Evolutionary conservation across 192 early-diverging fungal species (phyloP), one percentile per base, ranked within the genome.

Genomic region (Geranomyces variabilis): DNA sequence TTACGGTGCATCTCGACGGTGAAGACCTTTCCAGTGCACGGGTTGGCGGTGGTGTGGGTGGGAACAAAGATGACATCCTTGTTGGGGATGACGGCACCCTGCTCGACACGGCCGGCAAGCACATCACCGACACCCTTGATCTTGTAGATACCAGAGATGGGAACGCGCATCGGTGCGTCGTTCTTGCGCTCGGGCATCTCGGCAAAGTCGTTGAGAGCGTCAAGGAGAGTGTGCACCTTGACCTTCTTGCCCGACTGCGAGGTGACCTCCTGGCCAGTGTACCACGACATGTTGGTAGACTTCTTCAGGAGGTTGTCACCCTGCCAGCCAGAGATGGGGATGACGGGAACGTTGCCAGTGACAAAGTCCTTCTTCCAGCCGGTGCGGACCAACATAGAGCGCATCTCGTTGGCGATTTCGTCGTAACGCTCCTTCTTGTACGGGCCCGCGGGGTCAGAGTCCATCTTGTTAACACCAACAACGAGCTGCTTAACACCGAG

Each of bases 391-490:
- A 72, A 72, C 70, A 72, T 72, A 51, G 28, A 44, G 70, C 70
- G 70, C 67, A 95, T 90, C 83, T 96, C 96, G 89, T 96, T 96
- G 84, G 92, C 86, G 84, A 96, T 96, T 86, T 96, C 95, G 73
- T 89, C 86, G 90, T 91, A 97, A 81, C 96, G 95, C 77, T 88
- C 93, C 86, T 96, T 89, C 80, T 87, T 90, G 89, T 90, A 98
- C 84, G 92, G 90, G 34, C 70, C 70, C 15, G 70, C 70, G 49
- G 70, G 70, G 90, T 90, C 90, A 81, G 96, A 88, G 91, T 98
- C 96, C 95, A 98, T 98, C 92, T 98, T 98, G 94, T 98, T 98
- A 86, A 98, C 90, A 81, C 93, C 95, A 74, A 98, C 95, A 71
- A 98, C 95, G 81, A 98, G 90, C 89, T 98, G 96, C 79, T 86